Percentiles rank a stretch among this genome's conserved stretches.
phyloP scores from a whole-genome alignment of 2,329 filamentous ascomycete species.

The Aspergillus sp. region DNA sequence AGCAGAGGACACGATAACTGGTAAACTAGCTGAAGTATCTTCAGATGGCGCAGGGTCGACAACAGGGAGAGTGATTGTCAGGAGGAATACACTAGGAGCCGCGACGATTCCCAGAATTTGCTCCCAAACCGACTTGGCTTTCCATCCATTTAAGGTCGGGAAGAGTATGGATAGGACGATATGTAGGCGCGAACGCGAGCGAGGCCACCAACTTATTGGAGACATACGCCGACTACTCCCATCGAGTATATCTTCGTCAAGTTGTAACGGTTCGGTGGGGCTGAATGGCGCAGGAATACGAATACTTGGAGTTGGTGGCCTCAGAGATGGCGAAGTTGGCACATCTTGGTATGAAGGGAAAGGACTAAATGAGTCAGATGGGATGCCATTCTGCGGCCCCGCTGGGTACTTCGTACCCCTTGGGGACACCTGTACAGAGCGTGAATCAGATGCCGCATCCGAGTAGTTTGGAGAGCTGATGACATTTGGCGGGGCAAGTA shows the following conservation, averaged over 20 bases:
- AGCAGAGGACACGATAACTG: conserved; percentile 24
- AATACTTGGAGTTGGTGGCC: conserved; percentile 59
- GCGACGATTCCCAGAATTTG: conserved; percentile 78
- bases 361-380: conserved; percentile 53
- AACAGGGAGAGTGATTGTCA: conserved; percentile 88
- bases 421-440: conserved; percentile 34
- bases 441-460: conserved; percentile 18
- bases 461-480: conserved; percentile 41
- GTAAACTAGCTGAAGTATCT: conserved; percentile 42
- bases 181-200: conserved; percentile 67
- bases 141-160: conserved; percentile 81
- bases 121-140: conserved; percentile 78
- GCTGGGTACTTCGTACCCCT: conserved; percentile 19
- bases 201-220: conserved; percentile 76
- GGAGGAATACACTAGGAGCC: conserved; percentile 83
- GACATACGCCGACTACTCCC: conserved; percentile 38
- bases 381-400: conserved; percentile 9
- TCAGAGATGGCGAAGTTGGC: conserved; percentile 45
- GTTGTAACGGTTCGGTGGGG: conserved; percentile 29
- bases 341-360: conserved; percentile 70
- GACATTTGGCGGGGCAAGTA: conserved; percentile 44
- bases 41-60: conserved; percentile 68
- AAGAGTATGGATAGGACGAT: conserved; percentile 74
- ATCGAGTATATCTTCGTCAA: conserved; percentile 36
- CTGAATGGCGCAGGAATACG: conserved; percentile 51